Evolutionary conservation across 345 rosid genomes (phyloP).

Genomic region (Populus ilicifolia): DNA sequence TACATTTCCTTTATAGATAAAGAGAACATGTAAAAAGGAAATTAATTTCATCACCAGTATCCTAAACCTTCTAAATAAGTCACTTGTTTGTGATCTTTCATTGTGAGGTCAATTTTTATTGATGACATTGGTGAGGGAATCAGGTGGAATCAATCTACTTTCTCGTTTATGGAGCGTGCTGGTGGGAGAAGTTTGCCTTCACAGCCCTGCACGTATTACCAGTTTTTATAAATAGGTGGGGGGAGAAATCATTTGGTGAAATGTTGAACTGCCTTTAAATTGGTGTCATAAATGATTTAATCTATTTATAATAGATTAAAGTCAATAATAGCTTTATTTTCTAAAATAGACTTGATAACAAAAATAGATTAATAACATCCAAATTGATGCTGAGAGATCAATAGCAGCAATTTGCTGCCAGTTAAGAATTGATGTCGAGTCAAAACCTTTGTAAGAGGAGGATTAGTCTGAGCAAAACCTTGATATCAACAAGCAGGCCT

Average conservation of each 20-base stretch:
- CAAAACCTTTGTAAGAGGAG: too few species aligned
- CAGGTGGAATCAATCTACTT: neutral
- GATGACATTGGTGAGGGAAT: neutral
- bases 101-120: neutral
- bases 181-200: neutral
- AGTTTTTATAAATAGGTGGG: too few species aligned
- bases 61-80: neutral
- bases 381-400: too few species aligned
- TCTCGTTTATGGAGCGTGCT: neutral
- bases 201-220: neutral
- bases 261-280: neutral
- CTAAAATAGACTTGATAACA: too few species aligned
- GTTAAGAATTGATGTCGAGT: too few species aligned
- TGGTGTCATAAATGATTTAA: too few species aligned
- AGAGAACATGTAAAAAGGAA: constrained; percentile 2
- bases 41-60: neutral
- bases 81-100: neutral
- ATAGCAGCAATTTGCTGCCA: too few species aligned
- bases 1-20: neutral
- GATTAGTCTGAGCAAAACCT: too few species aligned
- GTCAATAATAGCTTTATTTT: too few species aligned
- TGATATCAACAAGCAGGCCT: too few species aligned
- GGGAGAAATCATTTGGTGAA: neutral
- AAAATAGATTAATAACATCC: too few species aligned
- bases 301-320: too few species aligned